These are phyloP conservation scores for Gliomastix tumulicola DNA, from an alignment of 2,329 filamentous ascomycete species.

Conservation along the genomic window DNA sequence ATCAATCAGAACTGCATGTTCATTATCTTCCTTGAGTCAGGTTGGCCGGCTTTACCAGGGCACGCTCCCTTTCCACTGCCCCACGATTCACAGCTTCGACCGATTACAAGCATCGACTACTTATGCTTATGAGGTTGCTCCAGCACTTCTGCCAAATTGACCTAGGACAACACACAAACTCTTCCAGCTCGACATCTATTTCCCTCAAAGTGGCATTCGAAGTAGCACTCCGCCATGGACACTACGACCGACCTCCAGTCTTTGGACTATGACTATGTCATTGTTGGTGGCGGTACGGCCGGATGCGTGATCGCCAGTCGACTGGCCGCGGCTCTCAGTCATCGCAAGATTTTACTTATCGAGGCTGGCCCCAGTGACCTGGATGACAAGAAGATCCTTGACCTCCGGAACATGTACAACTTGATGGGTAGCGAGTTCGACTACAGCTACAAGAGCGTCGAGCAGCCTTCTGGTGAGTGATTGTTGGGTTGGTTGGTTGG, in stretches of 20 bases:
- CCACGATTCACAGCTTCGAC: too few relatives aligned
- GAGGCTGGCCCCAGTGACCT: conserved; percentile 51
- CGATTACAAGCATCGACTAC: too few relatives aligned
- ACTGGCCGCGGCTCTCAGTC: conserved; percentile 13
- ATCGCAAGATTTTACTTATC: conserved; percentile 23
- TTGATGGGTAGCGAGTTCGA: conserved; percentile 82
- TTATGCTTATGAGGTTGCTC: too few relatives aligned
- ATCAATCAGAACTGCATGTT: too few relatives aligned
- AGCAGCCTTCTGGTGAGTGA: conserved; percentile 69
- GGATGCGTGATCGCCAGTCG: conserved; percentile 23
- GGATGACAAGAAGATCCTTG: conserved; percentile 77
- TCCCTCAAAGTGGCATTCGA: too few relatives aligned
- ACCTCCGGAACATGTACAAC: conserved; percentile 80
- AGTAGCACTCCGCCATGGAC: background rate
- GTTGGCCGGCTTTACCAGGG: too few relatives aligned
- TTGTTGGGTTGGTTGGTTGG: too few relatives aligned
- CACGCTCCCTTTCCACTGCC: too few relatives aligned
- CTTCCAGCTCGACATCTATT: too few relatives aligned
- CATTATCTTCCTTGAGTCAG: too few relatives aligned
- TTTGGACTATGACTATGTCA: conserved; percentile 15
- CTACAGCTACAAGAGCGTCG: conserved; percentile 84
- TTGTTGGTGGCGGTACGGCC: conserved; percentile 21
- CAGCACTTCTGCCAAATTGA: too few relatives aligned
- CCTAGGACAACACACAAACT: too few relatives aligned
- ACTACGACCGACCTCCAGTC: background rate